Percentiles rank a stretch among this genome's conserved stretches.
These are phyloP conservation scores for Picea mariana DNA, from an alignment of 83 land plant species.

Conservation along the genomic window DNA sequence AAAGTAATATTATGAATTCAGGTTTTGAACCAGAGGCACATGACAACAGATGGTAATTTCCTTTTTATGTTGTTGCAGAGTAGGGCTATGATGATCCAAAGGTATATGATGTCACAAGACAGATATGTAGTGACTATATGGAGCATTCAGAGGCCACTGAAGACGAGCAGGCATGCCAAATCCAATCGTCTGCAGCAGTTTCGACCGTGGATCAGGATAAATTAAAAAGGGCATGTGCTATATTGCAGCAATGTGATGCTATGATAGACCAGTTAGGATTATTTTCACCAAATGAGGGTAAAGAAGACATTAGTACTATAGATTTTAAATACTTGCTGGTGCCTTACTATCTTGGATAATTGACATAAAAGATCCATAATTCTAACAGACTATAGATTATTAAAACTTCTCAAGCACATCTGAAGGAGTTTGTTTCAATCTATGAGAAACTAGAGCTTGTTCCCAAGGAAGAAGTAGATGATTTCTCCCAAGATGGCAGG, in stretches of 20 bases:
- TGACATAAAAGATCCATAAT: conserved; percentile 62
- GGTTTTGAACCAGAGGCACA: no score
- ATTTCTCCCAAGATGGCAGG: conserved; percentile 35
- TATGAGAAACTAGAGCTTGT: conserved; percentile 91
- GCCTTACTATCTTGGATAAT: conserved; percentile 78
- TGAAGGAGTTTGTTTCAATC: conserved; percentile 81
- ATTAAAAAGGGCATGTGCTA: conserved; percentile 62
- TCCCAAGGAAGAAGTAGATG: conserved; percentile 74
- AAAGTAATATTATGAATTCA: no score
- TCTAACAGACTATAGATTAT: conserved; percentile 69
- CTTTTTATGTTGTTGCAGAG: no score
- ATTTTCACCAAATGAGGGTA: conserved; percentile 89
- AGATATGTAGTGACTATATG: no score
- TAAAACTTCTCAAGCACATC: conserved; percentile 62
- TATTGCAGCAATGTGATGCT: conserved; percentile 67
- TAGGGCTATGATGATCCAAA: no score
- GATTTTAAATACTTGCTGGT: conserved; percentile 13
- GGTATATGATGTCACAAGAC: no score
- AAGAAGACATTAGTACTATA: no score
- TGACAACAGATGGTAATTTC: no score
- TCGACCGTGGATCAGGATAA: conserved; percentile 32
- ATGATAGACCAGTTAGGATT: conserved; percentile 84
- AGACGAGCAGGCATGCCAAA: no score
- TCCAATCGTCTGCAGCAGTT: no score
- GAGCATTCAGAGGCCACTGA: no score